These are phyloP conservation scores for Cavenderia fasciculata DNA, from an alignment of 78 protist genomes.

Conservation along the genomic window DNA sequence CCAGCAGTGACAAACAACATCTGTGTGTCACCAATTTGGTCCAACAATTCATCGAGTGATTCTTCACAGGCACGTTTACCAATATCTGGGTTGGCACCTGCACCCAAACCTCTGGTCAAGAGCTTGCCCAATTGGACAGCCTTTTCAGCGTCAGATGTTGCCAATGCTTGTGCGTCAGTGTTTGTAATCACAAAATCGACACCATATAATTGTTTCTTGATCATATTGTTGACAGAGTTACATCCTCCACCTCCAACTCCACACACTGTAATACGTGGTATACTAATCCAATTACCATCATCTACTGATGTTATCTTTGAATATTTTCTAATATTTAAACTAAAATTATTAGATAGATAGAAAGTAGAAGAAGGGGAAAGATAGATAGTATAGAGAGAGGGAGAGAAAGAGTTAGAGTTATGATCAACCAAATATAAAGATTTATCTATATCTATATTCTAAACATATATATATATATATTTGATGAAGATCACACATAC, in stretches of 20 bases:
- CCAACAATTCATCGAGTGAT: slow-evolving; percentile 50
- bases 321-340: slow-evolving; percentile 20
- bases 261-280: slow-evolving; percentile 72
- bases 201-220: slow-evolving; percentile 40
- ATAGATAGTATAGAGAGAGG: no score
- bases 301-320: slow-evolving; percentile 15
- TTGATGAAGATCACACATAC: no score
- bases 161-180: slow-evolving; percentile 91
- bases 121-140: slow-evolving; percentile 82
- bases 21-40: slow-evolving; percentile 74
- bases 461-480: no score
- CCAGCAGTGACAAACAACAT: slow-evolving; percentile 92
- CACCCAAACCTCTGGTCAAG: slow-evolving; percentile 87
- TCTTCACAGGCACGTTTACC: slow-evolving; percentile 88
- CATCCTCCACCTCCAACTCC: slow-evolving; percentile 90
- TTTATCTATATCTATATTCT: no score
- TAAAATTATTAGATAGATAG: no score
- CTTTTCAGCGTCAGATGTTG: slow-evolving; percentile 47
- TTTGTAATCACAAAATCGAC: slow-evolving; percentile 86
- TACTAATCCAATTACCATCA: slow-evolving; percentile 64
- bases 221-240: slow-evolving; percentile 89
- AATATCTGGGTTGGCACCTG: slow-evolving; percentile 86
- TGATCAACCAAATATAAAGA: no score
- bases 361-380: no score
- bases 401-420: no score